Evolutionary conservation across 2,329 filamentous ascomycete genomes (phyloP), one percentile per base, ranked within the genome.

Genomic region (Coniosporium uncinatum): DNA sequence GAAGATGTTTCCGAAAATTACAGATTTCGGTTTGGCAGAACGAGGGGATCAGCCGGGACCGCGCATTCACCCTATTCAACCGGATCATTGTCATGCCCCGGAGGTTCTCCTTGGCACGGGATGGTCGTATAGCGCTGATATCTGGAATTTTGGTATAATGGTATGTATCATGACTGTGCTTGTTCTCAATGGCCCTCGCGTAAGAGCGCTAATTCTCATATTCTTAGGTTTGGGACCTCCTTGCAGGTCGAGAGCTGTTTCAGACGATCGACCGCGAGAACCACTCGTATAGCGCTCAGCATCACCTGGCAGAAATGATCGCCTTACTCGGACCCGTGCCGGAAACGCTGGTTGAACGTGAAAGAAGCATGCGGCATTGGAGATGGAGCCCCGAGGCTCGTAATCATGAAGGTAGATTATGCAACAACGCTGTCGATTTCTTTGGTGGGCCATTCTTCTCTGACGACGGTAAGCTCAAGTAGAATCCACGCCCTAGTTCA

Each of bases 1-100:
- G 24, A 8, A 29, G n/a, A 29, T 55, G 14, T 34, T 59, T n/a
- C 49, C 45, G 14, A 55, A 57, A 36, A 54, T 60, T 35, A 51
- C 53, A 1, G 43, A 56, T 34, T 52, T 52, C 42, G 45, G 53
- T 17, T 47, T 47, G 36, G 43, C 46, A 3, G 46, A 44, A 36
- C 24, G 33, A 8, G n/a, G 8, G 33, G 19, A 36, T 36, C 8
- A 21, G 18, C 24, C 24, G 18, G 14, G 17, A 3, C 20, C n/a
- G 5, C 40, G 47, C 13, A 29, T 19, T 14, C 45, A 39, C 3
- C 43, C 46, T 43, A 47, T 57, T 5, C 50, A 55, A 36, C 54
- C 53, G 4, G 44, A 43, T 3, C 36, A 49, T 3, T 57, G 54
- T 20, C 35, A 50, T 19, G 51, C 53, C 14, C 53, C 50, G 1